Conservation (phyloP, 208 protist genomes). For the Kentomonas sorsogonicus region DNA sequence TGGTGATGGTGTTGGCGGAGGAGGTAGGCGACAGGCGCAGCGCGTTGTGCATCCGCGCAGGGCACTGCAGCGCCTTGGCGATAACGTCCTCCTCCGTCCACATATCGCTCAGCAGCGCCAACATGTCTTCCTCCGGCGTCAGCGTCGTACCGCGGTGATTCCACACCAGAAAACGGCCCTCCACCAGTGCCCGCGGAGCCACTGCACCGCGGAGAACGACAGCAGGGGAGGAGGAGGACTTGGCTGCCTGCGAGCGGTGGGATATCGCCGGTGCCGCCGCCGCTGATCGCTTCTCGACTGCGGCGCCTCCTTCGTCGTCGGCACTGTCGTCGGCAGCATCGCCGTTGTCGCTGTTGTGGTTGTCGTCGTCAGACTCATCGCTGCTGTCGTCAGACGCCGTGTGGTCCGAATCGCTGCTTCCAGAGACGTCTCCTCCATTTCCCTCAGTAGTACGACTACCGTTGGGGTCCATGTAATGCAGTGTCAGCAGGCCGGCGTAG, state of each 20-base stretch:
- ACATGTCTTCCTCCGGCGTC: slow-evolving; percentile 78
- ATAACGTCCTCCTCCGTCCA: slow-evolving; percentile 69
- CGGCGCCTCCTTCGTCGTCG: not conserved
- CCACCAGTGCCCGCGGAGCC: slow-evolving; percentile 38
- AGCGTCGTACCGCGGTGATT: slow-evolving; percentile 38
- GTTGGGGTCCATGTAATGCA: slow-evolving; percentile 69
- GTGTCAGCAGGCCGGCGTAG: slow-evolving; percentile 64
- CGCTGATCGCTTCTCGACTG: not conserved
- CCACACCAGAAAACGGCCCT: slow-evolving; percentile 58
- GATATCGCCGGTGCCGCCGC: not conserved
- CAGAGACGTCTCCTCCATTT: not conserved
- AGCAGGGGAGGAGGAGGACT: not conserved
- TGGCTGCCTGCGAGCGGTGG: not conserved
- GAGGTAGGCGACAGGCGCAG: too few relatives aligned
- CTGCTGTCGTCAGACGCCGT: not conserved
- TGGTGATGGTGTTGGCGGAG: slow-evolving; percentile 10
- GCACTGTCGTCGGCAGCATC: not conserved
- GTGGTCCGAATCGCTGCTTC: too few relatives aligned
- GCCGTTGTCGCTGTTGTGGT: slow-evolving; percentile 9
- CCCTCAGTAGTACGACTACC: too few relatives aligned
- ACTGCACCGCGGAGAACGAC: slow-evolving; percentile 28
- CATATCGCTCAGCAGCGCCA: slow-evolving; percentile 63
- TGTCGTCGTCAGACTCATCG: slow-evolving; percentile 3
- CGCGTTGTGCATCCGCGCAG: slow-evolving; percentile 75
- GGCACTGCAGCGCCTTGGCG: slow-evolving; percentile 43